These are phyloP conservation scores for Anthracocystis setariae DNA, from an alignment of 1,284 basidiomycete species.

Conservation along the genomic window DNA sequence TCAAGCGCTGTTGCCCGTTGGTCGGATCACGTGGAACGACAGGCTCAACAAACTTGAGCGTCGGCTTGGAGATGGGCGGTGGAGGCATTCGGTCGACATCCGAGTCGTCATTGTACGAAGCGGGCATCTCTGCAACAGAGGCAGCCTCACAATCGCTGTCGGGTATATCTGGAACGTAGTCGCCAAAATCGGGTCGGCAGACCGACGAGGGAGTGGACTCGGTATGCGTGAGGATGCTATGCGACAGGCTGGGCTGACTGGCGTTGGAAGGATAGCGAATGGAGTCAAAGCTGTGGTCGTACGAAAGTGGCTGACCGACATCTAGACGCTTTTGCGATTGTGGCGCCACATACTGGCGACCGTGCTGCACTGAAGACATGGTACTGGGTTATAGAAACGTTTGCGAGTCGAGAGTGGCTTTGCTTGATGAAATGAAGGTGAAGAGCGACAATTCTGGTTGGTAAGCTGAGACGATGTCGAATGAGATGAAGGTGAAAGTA, in stretches of 20 bases:
- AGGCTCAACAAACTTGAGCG: constrained; percentile 44
- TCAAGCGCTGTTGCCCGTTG: constrained; percentile 18
- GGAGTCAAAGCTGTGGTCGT: constrained; percentile 31
- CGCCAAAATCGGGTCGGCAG: constrained; percentile 32
- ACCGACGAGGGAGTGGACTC: constrained; percentile 40
- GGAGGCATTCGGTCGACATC: constrained; percentile 28
- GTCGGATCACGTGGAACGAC: constrained; percentile 29
- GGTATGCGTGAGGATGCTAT: constrained; percentile 41
- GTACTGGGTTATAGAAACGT: neutral
- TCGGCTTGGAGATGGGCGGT: constrained; percentile 16
- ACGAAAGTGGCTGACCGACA: constrained; percentile 20
- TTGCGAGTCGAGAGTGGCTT: neutral
- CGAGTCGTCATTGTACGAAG: constrained; percentile 36
- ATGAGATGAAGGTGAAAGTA: neutral
- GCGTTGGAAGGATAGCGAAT: constrained; percentile 36
- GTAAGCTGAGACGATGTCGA: constrained; percentile 3
- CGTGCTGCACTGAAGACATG: constrained; percentile 3
- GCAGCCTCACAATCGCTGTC: constrained; percentile 29
- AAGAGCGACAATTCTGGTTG: neutral
- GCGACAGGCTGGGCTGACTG: constrained; percentile 38
- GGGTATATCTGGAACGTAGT: constrained; percentile 22
- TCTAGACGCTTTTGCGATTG: constrained; percentile 5
- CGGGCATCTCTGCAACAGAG: constrained; percentile 21
- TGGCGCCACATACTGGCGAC: constrained; percentile 16
- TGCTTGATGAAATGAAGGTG: neutral